Evolutionary conservation across 1,284 basidiomycete genomes (phyloP).

Genomic region (Chalciporus sp.): DNA sequence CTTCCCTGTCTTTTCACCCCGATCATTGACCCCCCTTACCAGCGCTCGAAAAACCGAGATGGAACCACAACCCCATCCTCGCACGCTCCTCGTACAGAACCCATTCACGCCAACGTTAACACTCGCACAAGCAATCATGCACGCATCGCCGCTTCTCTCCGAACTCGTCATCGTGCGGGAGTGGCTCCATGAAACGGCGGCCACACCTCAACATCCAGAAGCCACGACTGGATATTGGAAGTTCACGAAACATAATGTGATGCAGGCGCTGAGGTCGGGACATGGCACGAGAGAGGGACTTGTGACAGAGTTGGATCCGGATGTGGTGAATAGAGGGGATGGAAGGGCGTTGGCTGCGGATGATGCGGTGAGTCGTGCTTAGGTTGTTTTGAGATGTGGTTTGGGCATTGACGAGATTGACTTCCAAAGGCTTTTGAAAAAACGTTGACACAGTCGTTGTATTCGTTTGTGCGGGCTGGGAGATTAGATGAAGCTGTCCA

Average conservation of each 20-base stretch:
- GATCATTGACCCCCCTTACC: not conserved
- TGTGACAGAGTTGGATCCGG: conserved; percentile 74
- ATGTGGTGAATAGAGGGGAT: conserved; percentile 61
- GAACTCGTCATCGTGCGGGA: conserved; percentile 79
- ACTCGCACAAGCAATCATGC: conserved; percentile 71
- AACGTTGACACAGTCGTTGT: conserved; percentile 71
- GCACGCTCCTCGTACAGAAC: conserved; percentile 61
- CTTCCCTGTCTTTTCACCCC: conserved; percentile 17
- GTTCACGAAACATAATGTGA: conserved; percentile 75
- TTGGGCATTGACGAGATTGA: too few relatives aligned
- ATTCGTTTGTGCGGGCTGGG: conserved; percentile 80
- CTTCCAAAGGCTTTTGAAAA: conserved; percentile 72
- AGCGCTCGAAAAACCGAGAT: conserved; percentile 67
- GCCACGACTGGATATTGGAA: conserved; percentile 79
- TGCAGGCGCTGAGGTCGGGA: conserved; percentile 64
- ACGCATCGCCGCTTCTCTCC: conserved; percentile 57
- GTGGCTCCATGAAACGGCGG: conserved; percentile 79
- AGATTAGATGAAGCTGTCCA: conserved; percentile 82
- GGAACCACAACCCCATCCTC: conserved; percentile 47
- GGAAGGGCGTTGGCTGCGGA: conserved; percentile 63
- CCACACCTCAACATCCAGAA: conserved; percentile 59
- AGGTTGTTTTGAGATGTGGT: too few relatives aligned
- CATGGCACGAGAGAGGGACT: conserved; percentile 49
- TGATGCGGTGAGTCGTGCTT: conserved; percentile 59
- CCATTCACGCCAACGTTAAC: conserved; percentile 77